A percentile compares a stretch with the other conserved stretches of the same genome.
Evolutionary conservation across 768 basidiomycete species (phyloP).

Genomic region (Russula foetens): DNA sequence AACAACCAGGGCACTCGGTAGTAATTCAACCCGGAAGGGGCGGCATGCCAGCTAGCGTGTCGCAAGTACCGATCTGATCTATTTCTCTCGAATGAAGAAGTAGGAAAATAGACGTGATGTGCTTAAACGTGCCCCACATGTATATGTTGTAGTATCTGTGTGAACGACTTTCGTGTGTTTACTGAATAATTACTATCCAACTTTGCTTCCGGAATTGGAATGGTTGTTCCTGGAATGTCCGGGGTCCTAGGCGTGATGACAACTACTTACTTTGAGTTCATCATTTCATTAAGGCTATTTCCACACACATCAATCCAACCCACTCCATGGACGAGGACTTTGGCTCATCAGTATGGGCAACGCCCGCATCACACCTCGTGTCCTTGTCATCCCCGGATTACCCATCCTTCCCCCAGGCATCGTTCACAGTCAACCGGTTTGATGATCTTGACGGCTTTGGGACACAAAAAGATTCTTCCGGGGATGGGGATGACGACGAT

Average conservation of each 20-base stretch:
- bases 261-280: too few species aligned
- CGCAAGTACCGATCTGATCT: not conserved
- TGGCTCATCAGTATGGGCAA: constrained; percentile 68
- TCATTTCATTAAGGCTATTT: too few species aligned
- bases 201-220: not conserved
- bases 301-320: too few species aligned
- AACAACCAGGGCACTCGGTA: constrained; percentile 11
- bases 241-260: constrained; percentile 2
- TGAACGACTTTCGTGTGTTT: not conserved
- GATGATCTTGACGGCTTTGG: constrained; percentile 56
- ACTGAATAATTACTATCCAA: not conserved
- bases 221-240: constrained; percentile 4
- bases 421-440: constrained; percentile 26
- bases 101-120: not conserved
- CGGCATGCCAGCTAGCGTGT: constrained; percentile 5
- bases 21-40: constrained; percentile 15
- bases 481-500: constrained; percentile 61
- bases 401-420: constrained; percentile 18
- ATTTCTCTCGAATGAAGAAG: not conserved
- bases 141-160: not conserved
- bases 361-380: constrained; percentile 25
- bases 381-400: constrained; percentile 11
- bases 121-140: not conserved
- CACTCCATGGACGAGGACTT: constrained; percentile 61
- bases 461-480: constrained; percentile 34